Conservation (phyloP, 495 filamentous ascomycete genomes). For the Bombardia bombarda region DNA sequence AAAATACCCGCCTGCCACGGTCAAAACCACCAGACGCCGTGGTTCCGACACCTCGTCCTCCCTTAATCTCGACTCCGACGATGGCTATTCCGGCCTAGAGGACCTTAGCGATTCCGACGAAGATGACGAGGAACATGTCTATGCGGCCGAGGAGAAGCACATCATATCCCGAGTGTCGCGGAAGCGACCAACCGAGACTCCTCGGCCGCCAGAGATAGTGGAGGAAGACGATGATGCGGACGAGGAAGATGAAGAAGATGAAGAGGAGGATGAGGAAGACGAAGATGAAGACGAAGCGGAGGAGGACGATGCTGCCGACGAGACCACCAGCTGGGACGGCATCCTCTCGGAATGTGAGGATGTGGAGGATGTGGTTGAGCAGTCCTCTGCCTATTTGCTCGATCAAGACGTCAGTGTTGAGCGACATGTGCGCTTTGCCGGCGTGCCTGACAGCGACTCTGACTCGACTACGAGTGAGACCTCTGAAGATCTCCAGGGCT, state of each 20-base stretch:
- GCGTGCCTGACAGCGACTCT: conserved; percentile 36
- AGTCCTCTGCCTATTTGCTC: conserved; percentile 34
- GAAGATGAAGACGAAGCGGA: conserved; percentile 23
- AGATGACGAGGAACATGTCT: conserved; percentile 61
- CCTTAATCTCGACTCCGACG: conserved; percentile 53
- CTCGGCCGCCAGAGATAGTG: conserved; percentile 37
- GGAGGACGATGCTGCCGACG: conserved; percentile 30
- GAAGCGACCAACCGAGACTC: conserved; percentile 14
- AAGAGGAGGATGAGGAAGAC: conserved; percentile 34
- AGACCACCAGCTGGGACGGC: conserved; percentile 50
- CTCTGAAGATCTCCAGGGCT: conserved; percentile 36
- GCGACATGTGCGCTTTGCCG: conserved; percentile 44
- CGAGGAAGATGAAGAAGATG: conserved; percentile 24
- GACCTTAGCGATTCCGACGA: conserved; percentile 71
- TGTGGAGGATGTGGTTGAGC: conserved; percentile 37
- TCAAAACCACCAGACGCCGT: conserved; percentile 31
- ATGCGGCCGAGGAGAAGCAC: conserved; percentile 63
- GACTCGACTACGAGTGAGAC: conserved; percentile 40
- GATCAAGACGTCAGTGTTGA: conserved; percentile 39
- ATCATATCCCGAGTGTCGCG: conserved; percentile 44
- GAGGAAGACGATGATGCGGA: conserved; percentile 24
- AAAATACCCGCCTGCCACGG: conserved; percentile 34
- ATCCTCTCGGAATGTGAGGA: conserved; percentile 42
- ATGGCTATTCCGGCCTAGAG: conserved; percentile 64
- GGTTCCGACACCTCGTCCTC: conserved; percentile 36